phyloP scores from a whole-genome alignment of 2,329 filamentous ascomycete species.

The Samsoniella hepiali region DNA sequence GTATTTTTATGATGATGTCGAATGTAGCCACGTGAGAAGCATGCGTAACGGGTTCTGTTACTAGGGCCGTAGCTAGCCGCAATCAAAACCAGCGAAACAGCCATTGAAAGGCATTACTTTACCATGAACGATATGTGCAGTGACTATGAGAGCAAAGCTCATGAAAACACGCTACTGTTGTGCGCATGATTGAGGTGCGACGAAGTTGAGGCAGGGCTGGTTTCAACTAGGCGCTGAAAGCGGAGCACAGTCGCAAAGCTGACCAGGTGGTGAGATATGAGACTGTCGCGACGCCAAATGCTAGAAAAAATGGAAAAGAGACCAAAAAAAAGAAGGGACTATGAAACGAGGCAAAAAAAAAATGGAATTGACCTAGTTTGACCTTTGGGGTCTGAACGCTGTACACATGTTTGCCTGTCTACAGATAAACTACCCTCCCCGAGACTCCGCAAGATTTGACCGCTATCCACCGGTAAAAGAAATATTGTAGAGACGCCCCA shows the following conservation, averaged over 20 bases:
- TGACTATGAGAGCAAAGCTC: background rate
- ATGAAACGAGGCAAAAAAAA: background rate
- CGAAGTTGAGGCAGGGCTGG: constrained; percentile 4
- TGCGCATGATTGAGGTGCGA: constrained; percentile 4
- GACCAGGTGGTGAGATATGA: background rate
- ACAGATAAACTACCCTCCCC: background rate
- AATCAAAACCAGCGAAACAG: background rate
- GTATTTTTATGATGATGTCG: constrained; percentile 12
- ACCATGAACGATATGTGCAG: background rate
- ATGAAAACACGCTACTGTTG: background rate
- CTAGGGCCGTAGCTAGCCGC: background rate
- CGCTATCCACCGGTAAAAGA: background rate
- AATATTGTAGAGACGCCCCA: constrained; percentile 8
- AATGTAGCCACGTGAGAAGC: background rate
- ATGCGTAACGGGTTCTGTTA: background rate
- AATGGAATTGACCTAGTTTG: background rate
- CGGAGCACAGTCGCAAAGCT: background rate
- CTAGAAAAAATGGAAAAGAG: background rate
- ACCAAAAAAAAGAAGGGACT: background rate
- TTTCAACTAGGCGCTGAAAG: constrained; percentile 11
- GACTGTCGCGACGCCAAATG: background rate
- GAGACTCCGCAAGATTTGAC: background rate
- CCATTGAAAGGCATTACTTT: background rate
- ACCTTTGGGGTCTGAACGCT: background rate
- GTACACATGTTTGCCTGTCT: constrained; percentile 9